Evolutionary conservation across 2,329 filamentous ascomycete genomes (phyloP), one percentile per base, ranked within the genome.

Genomic region (Gyromitra esculenta): DNA sequence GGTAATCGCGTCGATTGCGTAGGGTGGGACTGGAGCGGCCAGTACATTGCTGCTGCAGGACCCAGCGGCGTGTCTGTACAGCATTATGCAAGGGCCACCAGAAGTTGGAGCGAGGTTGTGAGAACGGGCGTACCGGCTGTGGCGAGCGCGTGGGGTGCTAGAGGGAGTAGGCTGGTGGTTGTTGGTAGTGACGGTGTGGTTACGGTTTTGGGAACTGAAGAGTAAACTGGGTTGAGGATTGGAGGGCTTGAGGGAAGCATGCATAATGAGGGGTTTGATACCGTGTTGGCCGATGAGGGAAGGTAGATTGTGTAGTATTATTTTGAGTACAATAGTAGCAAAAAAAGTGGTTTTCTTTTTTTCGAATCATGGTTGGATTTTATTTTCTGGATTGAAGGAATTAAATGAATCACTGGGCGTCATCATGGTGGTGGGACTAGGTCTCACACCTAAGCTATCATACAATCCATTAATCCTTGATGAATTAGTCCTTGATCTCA

Each of bases 21-120:
- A 79, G 87, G 88, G 63, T 99, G 94, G 94, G 96, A 99, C 82
- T 97, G 97, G 85, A 96, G 92, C 5, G 95, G 94, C 56, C 95
- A 97, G 84, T 99, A 92, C 85, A 87, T 99, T 68, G 92, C 94
- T 35, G 91, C 92, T 11, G 92, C 89, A 2, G 95, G 95, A 5
- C 87, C 91, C 2, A 90, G 91, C 57, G 94, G 94, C 37, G 86
- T 97, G 60, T 92, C 92, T 4, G 92, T 99, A 52, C 93, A 96
- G 83, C 92, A 97, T 81, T 99, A 96, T 84, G 88, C 89, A 78
- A 99, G 98, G 87, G 86, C 90, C 67, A 88, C 89, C 77, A 99
- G 97, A 88, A 87, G 88, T 74, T 99, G 96, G 96, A 91, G 90
- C 57, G 94, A 97, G 86, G 91, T 92, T 8, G 86, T 97, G 79